Percentiles rank a stretch among this genome's conserved stretches.
These are phyloP conservation scores for Globisporangium barbulae DNA, from an alignment of 352 stramenopile genomes.

Conservation along the genomic window DNA sequence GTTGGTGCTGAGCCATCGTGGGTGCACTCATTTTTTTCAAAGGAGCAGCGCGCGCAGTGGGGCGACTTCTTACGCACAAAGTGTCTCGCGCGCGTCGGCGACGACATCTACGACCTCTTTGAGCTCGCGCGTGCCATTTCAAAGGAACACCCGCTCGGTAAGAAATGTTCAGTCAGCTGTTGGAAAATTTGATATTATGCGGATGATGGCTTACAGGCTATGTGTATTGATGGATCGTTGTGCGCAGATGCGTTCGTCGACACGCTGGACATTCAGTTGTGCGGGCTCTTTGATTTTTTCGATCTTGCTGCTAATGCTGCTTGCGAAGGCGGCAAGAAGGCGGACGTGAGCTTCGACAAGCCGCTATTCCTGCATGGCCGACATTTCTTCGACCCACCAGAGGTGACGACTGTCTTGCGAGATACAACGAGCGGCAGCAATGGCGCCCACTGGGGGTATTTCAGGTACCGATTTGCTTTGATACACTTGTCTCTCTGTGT, in stretches of 20 bases:
- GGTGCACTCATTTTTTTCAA: conserved; percentile 8
- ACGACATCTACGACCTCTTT: conserved; percentile 51
- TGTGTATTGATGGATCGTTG: not conserved
- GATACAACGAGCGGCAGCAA: conserved; percentile 14
- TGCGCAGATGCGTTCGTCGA: conserved; percentile 47
- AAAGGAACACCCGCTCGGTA: conserved; percentile 32
- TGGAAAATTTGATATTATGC: not conserved
- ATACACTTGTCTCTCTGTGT: not conserved
- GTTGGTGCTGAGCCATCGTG: not conserved
- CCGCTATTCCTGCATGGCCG: conserved; percentile 52
- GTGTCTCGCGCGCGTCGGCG: conserved; percentile 25
- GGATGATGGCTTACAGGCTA: not conserved
- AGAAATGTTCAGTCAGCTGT: not conserved
- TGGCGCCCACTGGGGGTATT: conserved; percentile 51
- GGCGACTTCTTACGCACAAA: conserved; percentile 33
- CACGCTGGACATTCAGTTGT: conserved; percentile 36
- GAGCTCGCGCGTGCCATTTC: conserved; percentile 33
- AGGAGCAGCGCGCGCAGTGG: conserved; percentile 30
- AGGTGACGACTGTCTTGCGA: conserved; percentile 37
- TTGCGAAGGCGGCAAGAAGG: conserved; percentile 7
- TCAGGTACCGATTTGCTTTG: conserved; percentile 24
- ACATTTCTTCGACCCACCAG: conserved; percentile 48
- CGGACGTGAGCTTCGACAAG: conserved; percentile 24
- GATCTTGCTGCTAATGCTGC: not conserved
- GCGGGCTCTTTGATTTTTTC: conserved; percentile 52